A percentile compares a stretch with the other conserved stretches of the same genome.
Evolutionary conservation across 441 rosid genomes (phyloP).

Genomic region (Manihot esculenta): DNA sequence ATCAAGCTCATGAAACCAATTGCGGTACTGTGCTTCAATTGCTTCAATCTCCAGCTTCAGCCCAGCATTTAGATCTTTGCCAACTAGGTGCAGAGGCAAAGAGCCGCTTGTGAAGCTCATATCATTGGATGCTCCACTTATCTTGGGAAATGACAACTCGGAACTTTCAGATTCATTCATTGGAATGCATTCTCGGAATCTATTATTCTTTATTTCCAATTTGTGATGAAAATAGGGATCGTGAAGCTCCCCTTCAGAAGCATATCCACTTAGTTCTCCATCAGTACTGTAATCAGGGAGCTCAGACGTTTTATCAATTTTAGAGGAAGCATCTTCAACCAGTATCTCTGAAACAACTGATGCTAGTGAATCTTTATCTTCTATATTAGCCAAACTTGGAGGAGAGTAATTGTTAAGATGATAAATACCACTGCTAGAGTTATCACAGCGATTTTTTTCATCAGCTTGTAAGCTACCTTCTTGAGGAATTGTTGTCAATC

Average conservation of each 20-base stretch:
- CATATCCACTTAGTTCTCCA: slow-evolving; percentile 28
- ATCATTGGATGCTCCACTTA: slow-evolving; percentile 26
- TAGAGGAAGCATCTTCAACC: slow-evolving; percentile 32
- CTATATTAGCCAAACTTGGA: slow-evolving; percentile 35
- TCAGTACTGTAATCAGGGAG: slow-evolving; percentile 39
- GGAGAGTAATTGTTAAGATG: slow-evolving; percentile 23
- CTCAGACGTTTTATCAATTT: slow-evolving; percentile 30
- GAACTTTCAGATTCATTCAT: slow-evolving; percentile 13
- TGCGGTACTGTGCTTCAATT: slow-evolving; percentile 40
- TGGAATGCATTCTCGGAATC: slow-evolving; percentile 2
- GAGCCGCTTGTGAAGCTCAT: slow-evolving; percentile 31
- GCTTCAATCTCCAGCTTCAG: slow-evolving; percentile 45
- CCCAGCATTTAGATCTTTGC: slow-evolving; percentile 32
- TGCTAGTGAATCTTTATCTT: slow-evolving; percentile 50
- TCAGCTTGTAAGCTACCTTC: slow-evolving; percentile 22
- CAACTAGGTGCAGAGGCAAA: slow-evolving; percentile 30
- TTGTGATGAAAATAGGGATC: slow-evolving; percentile 24
- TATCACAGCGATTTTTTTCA: slow-evolving; percentile 10
- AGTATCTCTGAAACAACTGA: slow-evolving; percentile 51
- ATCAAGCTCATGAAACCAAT: slow-evolving; percentile 48
- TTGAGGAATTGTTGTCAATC: slow-evolving; percentile 15
- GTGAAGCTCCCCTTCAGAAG: slow-evolving; percentile 32
- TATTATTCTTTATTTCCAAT: slow-evolving; percentile 2
- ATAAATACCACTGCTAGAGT: slow-evolving; percentile 11
- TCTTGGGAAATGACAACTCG: slow-evolving; percentile 25